A percentile compares a stretch with the other conserved stretches of the same genome.
phyloP scores from a whole-genome alignment of 2,329 filamentous ascomycete genomes.

The Aspergillus persii region DNA sequence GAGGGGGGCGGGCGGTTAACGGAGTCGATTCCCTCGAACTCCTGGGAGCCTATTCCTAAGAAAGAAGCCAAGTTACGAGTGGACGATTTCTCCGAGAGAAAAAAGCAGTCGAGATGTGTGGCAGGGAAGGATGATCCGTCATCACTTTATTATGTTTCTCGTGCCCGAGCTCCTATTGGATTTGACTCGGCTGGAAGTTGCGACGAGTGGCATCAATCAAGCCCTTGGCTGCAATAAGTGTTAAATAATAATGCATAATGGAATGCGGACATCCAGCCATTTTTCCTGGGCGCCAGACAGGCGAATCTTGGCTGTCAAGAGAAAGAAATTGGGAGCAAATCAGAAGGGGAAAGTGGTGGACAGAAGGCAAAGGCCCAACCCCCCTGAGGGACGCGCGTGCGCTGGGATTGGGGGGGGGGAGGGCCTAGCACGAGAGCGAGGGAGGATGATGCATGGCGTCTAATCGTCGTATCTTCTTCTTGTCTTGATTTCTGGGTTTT shows the following conservation, averaged over 20 bases:
- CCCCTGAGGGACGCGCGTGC: constrained; percentile 25
- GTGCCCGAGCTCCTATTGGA: neutral
- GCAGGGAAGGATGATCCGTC: neutral
- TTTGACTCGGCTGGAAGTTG: neutral
- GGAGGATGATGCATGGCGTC: too few relatives aligned
- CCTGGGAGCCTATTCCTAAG: neutral
- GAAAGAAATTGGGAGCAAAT: constrained; percentile 11
- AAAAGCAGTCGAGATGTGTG: neutral
- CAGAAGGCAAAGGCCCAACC: constrained; percentile 8
- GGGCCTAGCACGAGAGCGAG: constrained; percentile 3
- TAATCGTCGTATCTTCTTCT: too few relatives aligned
- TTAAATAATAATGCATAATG: neutral
- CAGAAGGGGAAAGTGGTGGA: constrained; percentile 9
- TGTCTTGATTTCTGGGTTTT: too few relatives aligned
- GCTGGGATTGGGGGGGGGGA: neutral
- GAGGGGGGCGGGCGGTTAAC: neutral
- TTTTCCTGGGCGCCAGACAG: neutral
- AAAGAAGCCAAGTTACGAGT: neutral
- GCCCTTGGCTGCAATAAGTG: neutral
- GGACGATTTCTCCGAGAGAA: neutral
- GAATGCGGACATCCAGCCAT: neutral
- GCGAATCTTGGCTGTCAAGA: constrained; percentile 3
- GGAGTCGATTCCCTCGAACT: neutral
- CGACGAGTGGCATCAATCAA: neutral
- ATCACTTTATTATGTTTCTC: neutral